Base-by-base conservation (phyloP, 1,284 basidiomycete genomes). In the Hymenochaete sp. region DNA sequence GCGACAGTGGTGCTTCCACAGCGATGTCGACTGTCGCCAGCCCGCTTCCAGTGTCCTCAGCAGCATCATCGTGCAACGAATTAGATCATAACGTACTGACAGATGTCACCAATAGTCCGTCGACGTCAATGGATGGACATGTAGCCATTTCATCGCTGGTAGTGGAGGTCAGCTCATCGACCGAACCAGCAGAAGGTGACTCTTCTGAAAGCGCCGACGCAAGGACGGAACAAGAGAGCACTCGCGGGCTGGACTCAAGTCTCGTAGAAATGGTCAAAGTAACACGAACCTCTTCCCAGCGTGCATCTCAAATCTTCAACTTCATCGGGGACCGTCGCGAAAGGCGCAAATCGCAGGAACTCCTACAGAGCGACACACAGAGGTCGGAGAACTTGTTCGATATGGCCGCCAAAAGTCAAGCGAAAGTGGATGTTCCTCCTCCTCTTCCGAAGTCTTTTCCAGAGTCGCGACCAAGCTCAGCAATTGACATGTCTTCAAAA, bases 131-230 rank as follows among this genome's bases (percentile, higher is more conserved):
- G 8, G 9, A 16, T 26, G 14, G 26, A 41, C 28, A 41, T 68
- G 73, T 51, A 71, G 67, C 3, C 71, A 70, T 82, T 43, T 80
- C 79, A 3, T 86, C 83, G 0, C 70, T 84, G 64, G 76, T 80
- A 49, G 83, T 85, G 3, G 80, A 85, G 58, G 63, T 77, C 40
- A 83, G 81, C 56, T 59, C 65, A 19, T 62, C 62, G 2, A 62
- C 66, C 24, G 69, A 14, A 5, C 8, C 39, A 16, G 16, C 14
- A 16, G 13, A 14, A 7, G 27, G 8, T 9, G 39, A 73, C 37
- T 61, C 51, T 11, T 45, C 45, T 1, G 50, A 50, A n/a, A n/a
- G n/a, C n/a, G n/a, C n/a, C n/a, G n/a, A n/a, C n/a, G n/a, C n/a
- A n/a, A n/a, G n/a, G n/a, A n/a, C n/a, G n/a, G n/a, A n/a, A n/a